Evolutionary conservation across 371 early-diverging fungal genomes (phyloP).

Genomic region (Dichotomocladium elegans): DNA sequence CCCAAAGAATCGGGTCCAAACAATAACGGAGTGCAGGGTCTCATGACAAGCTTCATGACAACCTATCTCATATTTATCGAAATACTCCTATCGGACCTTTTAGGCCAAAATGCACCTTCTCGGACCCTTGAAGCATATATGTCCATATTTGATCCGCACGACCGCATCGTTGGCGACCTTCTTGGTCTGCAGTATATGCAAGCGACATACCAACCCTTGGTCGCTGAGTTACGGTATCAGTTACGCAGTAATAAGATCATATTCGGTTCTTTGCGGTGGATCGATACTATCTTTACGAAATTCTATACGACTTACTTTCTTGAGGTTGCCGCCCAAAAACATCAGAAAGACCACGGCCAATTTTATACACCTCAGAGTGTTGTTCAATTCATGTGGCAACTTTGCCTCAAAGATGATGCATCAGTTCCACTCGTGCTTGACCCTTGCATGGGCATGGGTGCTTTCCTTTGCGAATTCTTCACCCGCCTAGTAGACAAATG

Average conservation of each 20-base stretch:
- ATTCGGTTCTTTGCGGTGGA: slow-evolving; percentile 14
- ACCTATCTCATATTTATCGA: slow-evolving; percentile 42
- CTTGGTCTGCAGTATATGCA: slow-evolving; percentile 9
- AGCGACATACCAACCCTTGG: too few species aligned
- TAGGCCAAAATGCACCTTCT: not conserved
- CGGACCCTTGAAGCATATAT: slow-evolving; percentile 19
- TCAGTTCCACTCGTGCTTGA: slow-evolving; percentile 51
- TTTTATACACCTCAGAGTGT: slow-evolving; percentile 62
- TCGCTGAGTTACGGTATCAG: slow-evolving; percentile 13
- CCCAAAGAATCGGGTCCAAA: too few species aligned
- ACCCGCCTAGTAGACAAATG: slow-evolving; percentile 37
- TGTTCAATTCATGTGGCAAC: slow-evolving; percentile 62
- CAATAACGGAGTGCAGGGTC: too few species aligned
- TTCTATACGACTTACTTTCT: slow-evolving; percentile 55
- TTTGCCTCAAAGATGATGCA: too few species aligned
- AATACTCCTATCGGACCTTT: slow-evolving; percentile 19
- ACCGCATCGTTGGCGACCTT: slow-evolving; percentile 13
- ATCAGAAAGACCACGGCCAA: slow-evolving; percentile 66
- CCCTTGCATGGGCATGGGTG: slow-evolving; percentile 62
- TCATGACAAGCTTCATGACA: slow-evolving; percentile 45
- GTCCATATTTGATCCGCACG: slow-evolving; percentile 26
- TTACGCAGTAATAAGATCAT: slow-evolving; percentile 12
- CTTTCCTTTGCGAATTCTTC: slow-evolving; percentile 54
- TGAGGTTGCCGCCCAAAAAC: slow-evolving; percentile 47
- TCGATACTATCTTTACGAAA: slow-evolving; percentile 41